These are phyloP conservation scores for Naganishia sp. DNA, from an alignment of 1,284 basidiomycete genomes.

Conservation along the genomic window DNA sequence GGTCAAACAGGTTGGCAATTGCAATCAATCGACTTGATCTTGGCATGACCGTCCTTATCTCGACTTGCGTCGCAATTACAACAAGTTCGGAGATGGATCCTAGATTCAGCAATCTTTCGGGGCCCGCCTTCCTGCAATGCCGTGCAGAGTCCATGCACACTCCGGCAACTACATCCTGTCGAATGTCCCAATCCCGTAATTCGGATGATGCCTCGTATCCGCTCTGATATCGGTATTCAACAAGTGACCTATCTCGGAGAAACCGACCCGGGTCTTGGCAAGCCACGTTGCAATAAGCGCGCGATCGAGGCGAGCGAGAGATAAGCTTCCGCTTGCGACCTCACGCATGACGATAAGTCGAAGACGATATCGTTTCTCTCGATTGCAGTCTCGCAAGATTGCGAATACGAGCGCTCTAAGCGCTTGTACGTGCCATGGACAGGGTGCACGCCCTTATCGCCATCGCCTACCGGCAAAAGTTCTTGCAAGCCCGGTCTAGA, in stretches of 20 bases:
- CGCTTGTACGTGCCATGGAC: no score
- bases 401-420: no score
- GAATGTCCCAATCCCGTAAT: no score
- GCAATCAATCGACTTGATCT: no score
- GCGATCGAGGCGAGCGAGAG: background rate
- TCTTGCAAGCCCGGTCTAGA: no score
- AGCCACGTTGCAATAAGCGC: constrained; percentile 7
- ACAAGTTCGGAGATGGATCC: background rate
- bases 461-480: no score
- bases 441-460: no score
- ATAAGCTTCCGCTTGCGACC: constrained; percentile 6
- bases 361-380: no score
- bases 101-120: background rate
- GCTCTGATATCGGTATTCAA: background rate
- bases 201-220: background rate
- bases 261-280: constrained; percentile 17
- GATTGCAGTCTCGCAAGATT: no score
- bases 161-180: no score
- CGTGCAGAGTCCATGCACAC: no score
- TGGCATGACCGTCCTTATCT: background rate
- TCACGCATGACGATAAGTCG: background rate
- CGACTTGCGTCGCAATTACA: background rate
- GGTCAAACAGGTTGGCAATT: no score
- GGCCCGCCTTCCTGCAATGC: background rate
- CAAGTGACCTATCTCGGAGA: constrained; percentile 7